Evolutionary conservation across 495 filamentous ascomycete genomes (phyloP).

Genomic region (Parathielavia appendiculata): DNA sequence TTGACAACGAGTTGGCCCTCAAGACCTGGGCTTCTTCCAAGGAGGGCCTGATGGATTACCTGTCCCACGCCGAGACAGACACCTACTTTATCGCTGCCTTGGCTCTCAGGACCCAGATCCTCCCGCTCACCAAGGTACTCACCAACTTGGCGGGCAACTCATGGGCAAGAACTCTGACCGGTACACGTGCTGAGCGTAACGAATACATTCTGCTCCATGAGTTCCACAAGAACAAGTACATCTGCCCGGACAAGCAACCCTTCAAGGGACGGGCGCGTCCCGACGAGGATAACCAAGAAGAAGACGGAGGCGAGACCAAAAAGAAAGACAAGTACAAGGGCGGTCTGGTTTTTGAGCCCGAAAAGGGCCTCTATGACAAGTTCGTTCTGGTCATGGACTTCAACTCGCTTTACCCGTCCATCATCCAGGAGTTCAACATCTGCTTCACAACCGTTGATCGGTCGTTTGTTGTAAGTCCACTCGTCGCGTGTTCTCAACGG

Average conservation of each 20-base stretch:
- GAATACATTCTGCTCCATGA: constrained; percentile 98
- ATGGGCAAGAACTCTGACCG: constrained; percentile 92
- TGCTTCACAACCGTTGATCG: constrained; percentile 96
- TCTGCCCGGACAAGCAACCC: constrained; percentile 87
- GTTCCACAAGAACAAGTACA: constrained; percentile 92
- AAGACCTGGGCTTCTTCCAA: constrained; percentile 82
- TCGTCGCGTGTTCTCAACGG: background rate
- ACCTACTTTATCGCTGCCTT: constrained; percentile 93
- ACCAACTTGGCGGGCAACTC: constrained; percentile 98
- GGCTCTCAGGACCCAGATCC: constrained; percentile 80
- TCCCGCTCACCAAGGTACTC: constrained; percentile 88
- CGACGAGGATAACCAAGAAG: constrained; percentile 58
- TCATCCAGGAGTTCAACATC: constrained; percentile 99
- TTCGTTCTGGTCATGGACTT: constrained; percentile 99
- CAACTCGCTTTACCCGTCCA: constrained; percentile 97
- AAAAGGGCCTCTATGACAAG: constrained; percentile 94
- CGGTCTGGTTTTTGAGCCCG: constrained; percentile 95
- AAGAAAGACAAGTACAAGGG: constrained; percentile 99
- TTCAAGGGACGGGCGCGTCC: constrained; percentile 63
- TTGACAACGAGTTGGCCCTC: constrained; percentile 81
- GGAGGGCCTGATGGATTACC: constrained; percentile 85
- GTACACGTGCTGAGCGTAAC: constrained; percentile 93
- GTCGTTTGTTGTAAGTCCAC: constrained; percentile 51
- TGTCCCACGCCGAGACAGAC: constrained; percentile 87
- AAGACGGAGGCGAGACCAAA: constrained; percentile 61